phyloP scores from a whole-genome alignment of 2,329 filamentous ascomycete genomes.

The Xylariomycetidae sp. region DNA sequence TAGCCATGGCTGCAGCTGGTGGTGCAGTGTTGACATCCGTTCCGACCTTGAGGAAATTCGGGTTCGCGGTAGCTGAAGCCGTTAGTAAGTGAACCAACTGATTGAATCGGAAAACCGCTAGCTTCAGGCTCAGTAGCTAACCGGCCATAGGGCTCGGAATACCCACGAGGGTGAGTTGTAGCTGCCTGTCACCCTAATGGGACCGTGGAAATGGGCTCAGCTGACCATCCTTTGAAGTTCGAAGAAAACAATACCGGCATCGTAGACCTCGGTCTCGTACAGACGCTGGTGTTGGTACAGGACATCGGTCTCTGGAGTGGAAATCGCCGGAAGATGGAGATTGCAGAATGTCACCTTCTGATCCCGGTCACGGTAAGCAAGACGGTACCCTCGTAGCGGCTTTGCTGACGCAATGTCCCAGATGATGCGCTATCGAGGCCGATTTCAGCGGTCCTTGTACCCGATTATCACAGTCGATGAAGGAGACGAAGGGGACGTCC shows the following conservation, averaged over 20 bases:
- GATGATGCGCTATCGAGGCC: constrained; percentile 51
- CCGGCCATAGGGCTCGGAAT: constrained; percentile 24
- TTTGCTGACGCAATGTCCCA: constrained; percentile 13
- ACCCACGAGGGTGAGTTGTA: constrained; percentile 22
- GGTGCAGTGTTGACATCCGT: constrained; percentile 55
- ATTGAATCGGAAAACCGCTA: background rate
- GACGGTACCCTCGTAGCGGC: constrained; percentile 6
- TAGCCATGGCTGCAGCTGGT: constrained; percentile 53
- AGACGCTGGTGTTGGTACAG: constrained; percentile 42
- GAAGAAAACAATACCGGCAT: constrained; percentile 43
- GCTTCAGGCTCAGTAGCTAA: constrained; percentile 9
- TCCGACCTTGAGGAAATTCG: constrained; percentile 53
- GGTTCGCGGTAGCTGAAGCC: constrained; percentile 48
- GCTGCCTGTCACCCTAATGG: constrained; percentile 1
- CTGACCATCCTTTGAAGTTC: constrained; percentile 28
- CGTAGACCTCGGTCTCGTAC: constrained; percentile 41
- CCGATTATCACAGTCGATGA: constrained; percentile 42
- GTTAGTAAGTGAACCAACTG: constrained; percentile 31
- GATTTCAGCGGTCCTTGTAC: constrained; percentile 52
- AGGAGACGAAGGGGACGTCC: constrained; percentile 47
- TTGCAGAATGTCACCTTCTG: constrained; percentile 43
- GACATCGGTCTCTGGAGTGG: constrained; percentile 50
- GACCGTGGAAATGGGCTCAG: background rate
- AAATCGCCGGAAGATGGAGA: constrained; percentile 50
- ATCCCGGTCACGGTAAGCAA: constrained; percentile 39